phyloP scores from a whole-genome alignment of 2,329 filamentous ascomycete species.

The Colletotrichum sidae region DNA sequence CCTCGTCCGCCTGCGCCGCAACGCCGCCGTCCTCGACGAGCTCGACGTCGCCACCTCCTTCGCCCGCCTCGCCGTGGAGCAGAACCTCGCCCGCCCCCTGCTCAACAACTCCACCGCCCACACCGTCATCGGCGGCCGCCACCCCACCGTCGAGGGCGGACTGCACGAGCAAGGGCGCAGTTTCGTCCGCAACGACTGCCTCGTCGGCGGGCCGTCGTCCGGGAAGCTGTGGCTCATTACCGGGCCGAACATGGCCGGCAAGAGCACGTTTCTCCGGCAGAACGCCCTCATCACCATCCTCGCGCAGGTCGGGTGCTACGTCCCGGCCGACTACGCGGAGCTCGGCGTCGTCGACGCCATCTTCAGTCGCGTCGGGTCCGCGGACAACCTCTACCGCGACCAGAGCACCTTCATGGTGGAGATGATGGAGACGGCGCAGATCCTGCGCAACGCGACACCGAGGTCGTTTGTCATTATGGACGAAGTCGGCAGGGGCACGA shows the following conservation, averaged over 20 bases:
- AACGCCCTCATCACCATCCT: slow-evolving; percentile 95
- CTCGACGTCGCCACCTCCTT: slow-evolving; percentile 92
- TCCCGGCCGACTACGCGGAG: slow-evolving; percentile 87
- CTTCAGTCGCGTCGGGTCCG: slow-evolving; percentile 92
- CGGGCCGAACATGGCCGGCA: slow-evolving; percentile 98
- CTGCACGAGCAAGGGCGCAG: slow-evolving; percentile 81
- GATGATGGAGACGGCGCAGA: slow-evolving; percentile 96
- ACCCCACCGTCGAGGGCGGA: slow-evolving; percentile 91
- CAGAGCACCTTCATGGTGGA: slow-evolving; percentile 99
- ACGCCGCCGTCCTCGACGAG: slow-evolving; percentile 92
- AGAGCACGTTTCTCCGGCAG: slow-evolving; percentile 94
- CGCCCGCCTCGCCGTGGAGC: slow-evolving; percentile 80
- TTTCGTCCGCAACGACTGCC: slow-evolving; percentile 89
- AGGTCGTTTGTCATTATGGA: slow-evolving; percentile 98
- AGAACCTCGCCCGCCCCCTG: slow-evolving; percentile 77
- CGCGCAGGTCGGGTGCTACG: slow-evolving; percentile 91
- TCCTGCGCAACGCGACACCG: slow-evolving; percentile 85
- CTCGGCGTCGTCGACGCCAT: slow-evolving; percentile 95
- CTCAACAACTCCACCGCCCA: slow-evolving; percentile 75
- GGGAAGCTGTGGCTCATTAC: slow-evolving; percentile 76
- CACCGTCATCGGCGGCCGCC: slow-evolving; percentile 85
- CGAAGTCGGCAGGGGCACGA: slow-evolving; percentile 94
- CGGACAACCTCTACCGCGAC: slow-evolving; percentile 93
- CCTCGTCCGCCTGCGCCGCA: slow-evolving; percentile 86
- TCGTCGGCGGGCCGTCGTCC: slow-evolving; percentile 76